These are phyloP conservation scores for Fusarium succisae DNA, from an alignment of 2,329 filamentous ascomycete species.

Conservation along the genomic window DNA sequence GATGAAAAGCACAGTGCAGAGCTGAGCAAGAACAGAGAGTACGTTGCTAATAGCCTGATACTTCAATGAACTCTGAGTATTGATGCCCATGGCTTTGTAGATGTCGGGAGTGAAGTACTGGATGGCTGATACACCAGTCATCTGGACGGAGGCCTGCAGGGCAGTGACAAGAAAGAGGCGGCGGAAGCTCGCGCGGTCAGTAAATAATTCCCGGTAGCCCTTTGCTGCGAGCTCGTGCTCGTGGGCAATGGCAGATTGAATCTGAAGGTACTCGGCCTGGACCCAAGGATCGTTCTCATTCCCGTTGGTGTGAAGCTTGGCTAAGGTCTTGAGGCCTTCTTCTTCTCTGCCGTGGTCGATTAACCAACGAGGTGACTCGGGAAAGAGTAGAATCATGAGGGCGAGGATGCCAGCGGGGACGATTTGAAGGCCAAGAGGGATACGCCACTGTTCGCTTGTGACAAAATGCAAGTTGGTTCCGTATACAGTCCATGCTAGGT, in stretches of 20 bases:
- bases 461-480: background rate
- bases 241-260: background rate
- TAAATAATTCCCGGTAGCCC: background rate
- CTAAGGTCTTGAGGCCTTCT: background rate
- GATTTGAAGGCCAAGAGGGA: background rate
- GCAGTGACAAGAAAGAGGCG: background rate
- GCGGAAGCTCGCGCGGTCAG: background rate
- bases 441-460: background rate
- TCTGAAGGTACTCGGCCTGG: background rate
- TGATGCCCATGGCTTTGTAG: background rate
- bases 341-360: background rate
- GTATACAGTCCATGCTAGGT: background rate
- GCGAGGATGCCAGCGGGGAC: background rate
- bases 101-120: background rate
- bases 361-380: background rate
- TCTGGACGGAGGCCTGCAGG: background rate
- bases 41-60: background rate
- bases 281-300: background rate
- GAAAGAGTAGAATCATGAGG: background rate
- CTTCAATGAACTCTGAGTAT: background rate
- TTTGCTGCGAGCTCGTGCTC: background rate
- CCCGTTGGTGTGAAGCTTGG: background rate
- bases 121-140: background rate
- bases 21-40: background rate
- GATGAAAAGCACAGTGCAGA: background rate